Base-by-base conservation (phyloP, 139 green algal genomes). In the Marvania coccoides region DNA sequence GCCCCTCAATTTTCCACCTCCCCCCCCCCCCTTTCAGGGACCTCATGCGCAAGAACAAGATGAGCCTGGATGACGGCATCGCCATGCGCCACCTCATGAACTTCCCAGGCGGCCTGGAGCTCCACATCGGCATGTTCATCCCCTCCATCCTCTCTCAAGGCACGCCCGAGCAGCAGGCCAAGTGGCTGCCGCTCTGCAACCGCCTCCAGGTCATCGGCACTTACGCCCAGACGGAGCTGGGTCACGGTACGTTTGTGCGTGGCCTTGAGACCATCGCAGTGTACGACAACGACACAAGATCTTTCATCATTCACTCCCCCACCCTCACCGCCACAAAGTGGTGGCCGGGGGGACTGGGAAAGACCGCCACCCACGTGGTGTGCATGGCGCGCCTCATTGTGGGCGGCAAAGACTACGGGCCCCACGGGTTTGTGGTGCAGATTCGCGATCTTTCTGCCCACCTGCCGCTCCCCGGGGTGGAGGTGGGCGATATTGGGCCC, bases 161-260 rank as follows among this genome's bases (percentile, higher is more conserved):
- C 46, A 88, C 73, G 13, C 23, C 83, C 3, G 92, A 98, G 74
- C 92, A 98, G 85, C 83, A 96, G 81, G 67, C 69, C 10, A 75
- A 89, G 59, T 97, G 92, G 92, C 65, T 98, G 71, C 87, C 90
- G 5, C 74, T 82, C 42, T 88, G 77, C 55, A 83, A 85, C 55
- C 69, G 62, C 15, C 72, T 92, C 31, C 57, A 81, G 47, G 79
- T 94, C n/a, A 86, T 96, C 23, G 90, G 90, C 13, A 95, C 89
- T 2, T 97, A 96, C 54, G 91, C 91, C 4, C 94, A 98, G 84
- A 98, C 93, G 6, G 94, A 98, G 81, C 80, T 99, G 42, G 91
- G 90, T 4, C 91, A 97, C 66, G 90, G 93, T 59, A 96, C 94
- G 19, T 97, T 96, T 81, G 79, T 99, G 57, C 83, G 91, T 4